Evolutionary conservation across 108 stramenopile species (phyloP), one percentile per base, ranked within the genome.

Genomic region (Nitzschia sp.): DNA sequence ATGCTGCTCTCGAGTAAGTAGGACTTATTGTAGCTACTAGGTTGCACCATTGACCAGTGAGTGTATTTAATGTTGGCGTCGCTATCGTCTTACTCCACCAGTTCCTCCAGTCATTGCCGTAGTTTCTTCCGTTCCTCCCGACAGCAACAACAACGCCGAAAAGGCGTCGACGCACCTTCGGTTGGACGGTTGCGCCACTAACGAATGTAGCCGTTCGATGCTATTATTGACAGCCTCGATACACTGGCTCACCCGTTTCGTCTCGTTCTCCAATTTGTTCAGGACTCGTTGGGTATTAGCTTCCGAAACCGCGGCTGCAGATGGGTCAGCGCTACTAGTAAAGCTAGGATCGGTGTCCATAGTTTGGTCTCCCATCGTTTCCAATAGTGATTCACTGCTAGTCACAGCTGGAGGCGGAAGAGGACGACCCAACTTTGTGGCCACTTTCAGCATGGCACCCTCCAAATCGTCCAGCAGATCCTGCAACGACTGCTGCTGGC

Each of bases 251-350:
- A 94, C 88, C 60, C 76, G 76, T 57, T 94, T 88, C 30, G 93
- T 94, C 77, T 94, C 93, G 25, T 80, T 62, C 57, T 94, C 89
- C 33, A 94, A 72, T 66, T 85, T 87, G 3, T 83, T 75, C 28
- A 94, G 59, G 6, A 89, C 70, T 32, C 82, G 84, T 19, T 79
- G 72, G 1, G 86, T 78, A 59, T 89, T 86, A 9, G 71, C 61
- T 73, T 89, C 85, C 1, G 76, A 70, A 46, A 66, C 60, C 27
- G 62, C 67, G 25, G 59, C 55, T 8, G 0, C 55, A 9, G 66
- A 59, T 28, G 32, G 62, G 17, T 59, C 66, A 32, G 15, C 57
- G 19, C 62, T 55, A n/a, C 51, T 59, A 21, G 34, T 53, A 6
- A 13, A 6, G 24, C 25, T 53, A 18, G 34, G 31, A 1, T 17